These are phyloP conservation scores for Chlorella sp. DNA, from an alignment of 139 green algal species.

Conservation along the genomic window DNA sequence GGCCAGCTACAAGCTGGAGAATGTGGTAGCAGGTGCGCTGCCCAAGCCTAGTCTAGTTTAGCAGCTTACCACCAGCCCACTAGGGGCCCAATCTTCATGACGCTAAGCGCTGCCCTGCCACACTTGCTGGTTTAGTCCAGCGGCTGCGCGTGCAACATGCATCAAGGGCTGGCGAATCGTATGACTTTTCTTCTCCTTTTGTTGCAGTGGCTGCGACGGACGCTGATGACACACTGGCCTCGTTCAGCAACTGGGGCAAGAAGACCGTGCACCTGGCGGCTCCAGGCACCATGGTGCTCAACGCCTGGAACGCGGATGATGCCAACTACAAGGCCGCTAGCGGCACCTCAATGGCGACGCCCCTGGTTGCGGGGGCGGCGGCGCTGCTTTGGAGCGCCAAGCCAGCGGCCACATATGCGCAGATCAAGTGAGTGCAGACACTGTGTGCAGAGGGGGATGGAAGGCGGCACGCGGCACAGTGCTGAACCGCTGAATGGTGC, in stretches of 20 bases:
- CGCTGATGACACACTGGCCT: background rate
- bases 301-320: constrained; percentile 37
- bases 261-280: constrained; percentile 15
- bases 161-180: background rate
- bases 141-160: background rate
- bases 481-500: background rate
- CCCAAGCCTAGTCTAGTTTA: no score
- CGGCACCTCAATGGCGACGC: constrained; percentile 88
- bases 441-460: no score
- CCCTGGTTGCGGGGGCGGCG: constrained; percentile 58
- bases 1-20: constrained; percentile 8
- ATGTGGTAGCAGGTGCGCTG: background rate
- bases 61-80: no score
- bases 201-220: constrained; percentile 29
- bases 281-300: constrained; percentile 24
- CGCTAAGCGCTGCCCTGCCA: no score
- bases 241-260: constrained; percentile 20
- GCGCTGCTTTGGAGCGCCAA: constrained; percentile 37
- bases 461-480: background rate
- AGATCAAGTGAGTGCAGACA: background rate
- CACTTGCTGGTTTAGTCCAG: background rate
- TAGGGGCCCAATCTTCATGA: no score
- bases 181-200: background rate
- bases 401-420: background rate
- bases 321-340: background rate